Evolutionary conservation across 805 yeast species (phyloP).

Genomic region (Pichia nakasei): DNA sequence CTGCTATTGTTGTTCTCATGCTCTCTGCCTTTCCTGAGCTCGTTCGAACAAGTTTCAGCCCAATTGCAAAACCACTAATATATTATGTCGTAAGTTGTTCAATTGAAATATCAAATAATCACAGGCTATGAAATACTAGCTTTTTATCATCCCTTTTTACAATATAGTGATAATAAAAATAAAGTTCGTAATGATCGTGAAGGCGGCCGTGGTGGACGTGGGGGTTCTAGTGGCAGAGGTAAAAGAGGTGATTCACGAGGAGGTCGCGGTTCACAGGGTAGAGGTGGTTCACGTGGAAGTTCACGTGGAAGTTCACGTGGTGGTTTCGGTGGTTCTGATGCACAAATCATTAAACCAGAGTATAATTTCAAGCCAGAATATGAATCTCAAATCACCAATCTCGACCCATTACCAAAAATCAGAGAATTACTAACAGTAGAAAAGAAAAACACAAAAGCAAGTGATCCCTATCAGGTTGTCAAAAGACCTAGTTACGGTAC

Average conservation of each 20-base stretch:
- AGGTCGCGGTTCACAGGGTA: constrained; percentile 11
- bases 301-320: constrained; percentile 12
- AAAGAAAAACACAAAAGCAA: constrained; percentile 8
- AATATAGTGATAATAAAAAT: neutral
- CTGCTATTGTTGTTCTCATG: too few relatives aligned
- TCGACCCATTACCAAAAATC: constrained; percentile 13
- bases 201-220: neutral
- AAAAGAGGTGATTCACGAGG: constrained; percentile 3
- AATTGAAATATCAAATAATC: too few relatives aligned
- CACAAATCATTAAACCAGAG: constrained; percentile 14
- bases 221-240: constrained; percentile 2
- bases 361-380: constrained; percentile 14
- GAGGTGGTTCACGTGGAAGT: constrained; percentile 11
- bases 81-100: too few relatives aligned
- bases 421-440: constrained; percentile 8
- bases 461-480: constrained; percentile 9
- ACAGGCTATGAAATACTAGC: too few relatives aligned
- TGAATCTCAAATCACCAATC: constrained; percentile 9
- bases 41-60: too few relatives aligned
- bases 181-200: neutral
- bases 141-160: too few relatives aligned
- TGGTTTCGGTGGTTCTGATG: constrained; percentile 11
- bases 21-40: too few relatives aligned
- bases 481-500: constrained; percentile 21
- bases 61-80: too few relatives aligned